These are phyloP conservation scores for Botryotinia globosa DNA, from an alignment of 2,329 filamentous ascomycete genomes.

Conservation along the genomic window DNA sequence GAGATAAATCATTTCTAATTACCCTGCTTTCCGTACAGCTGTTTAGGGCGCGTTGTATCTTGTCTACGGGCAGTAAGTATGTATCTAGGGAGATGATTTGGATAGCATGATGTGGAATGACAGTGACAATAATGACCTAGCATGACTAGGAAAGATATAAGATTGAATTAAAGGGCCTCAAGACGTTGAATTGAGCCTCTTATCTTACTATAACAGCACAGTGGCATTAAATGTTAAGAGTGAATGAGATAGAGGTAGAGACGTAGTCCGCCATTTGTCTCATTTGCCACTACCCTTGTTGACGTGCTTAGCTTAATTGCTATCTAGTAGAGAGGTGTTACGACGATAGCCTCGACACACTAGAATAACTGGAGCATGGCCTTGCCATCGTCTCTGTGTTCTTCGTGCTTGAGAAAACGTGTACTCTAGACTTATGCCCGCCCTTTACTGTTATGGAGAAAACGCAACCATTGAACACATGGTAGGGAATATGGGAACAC, in stretches of 20 bases:
- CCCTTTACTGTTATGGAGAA: not conserved
- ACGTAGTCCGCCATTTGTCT: not conserved
- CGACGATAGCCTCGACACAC: no score
- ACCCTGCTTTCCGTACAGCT: not conserved
- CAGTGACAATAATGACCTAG: not conserved
- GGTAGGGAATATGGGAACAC: not conserved
- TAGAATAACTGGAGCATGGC: not conserved
- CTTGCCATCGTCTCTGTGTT: not conserved
- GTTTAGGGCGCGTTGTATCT: not conserved
- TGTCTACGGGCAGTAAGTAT: not conserved
- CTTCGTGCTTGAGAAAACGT: not conserved
- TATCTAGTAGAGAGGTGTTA: not conserved
- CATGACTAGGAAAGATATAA: not conserved
- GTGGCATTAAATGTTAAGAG: not conserved
- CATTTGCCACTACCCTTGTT: not conserved
- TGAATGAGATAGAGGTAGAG: not conserved
- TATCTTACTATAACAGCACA: no score
- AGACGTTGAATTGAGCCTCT: not conserved
- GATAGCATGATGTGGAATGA: not conserved
- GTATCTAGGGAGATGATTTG: not conserved
- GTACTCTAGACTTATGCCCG: not conserved
- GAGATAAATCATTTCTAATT: no score
- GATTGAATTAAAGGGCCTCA: not conserved
- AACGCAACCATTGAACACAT: not conserved
- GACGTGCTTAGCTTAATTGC: not conserved